Percentiles rank a stretch among this genome's conserved stretches.
Evolutionary conservation across 2,329 filamentous ascomycete species (phyloP).

Genomic region (Aspergillus proliferans): DNA sequence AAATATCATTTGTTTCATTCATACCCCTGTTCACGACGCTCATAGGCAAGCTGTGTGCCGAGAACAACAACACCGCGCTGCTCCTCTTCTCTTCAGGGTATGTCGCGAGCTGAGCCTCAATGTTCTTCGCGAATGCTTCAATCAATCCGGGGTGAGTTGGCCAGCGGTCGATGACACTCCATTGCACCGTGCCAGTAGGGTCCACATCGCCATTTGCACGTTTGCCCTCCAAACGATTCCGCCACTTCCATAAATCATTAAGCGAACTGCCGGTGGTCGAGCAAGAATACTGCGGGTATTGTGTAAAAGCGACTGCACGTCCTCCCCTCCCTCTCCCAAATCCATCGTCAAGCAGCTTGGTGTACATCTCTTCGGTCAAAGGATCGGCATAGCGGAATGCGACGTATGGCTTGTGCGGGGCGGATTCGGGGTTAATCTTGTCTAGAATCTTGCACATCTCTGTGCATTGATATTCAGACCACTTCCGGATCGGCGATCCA

Average conservation of each 20-base stretch:
- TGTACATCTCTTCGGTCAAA: constrained; percentile 90
- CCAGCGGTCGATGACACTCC: constrained; percentile 98
- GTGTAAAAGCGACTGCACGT: constrained; percentile 90
- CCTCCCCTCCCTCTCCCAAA: constrained; percentile 88
- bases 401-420: constrained; percentile 94
- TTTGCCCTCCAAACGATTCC: constrained; percentile 75
- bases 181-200: constrained; percentile 67
- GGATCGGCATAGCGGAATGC: constrained; percentile 94
- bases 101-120: constrained; percentile 73
- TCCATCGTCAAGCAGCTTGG: constrained; percentile 73
- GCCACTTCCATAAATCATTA: constrained; percentile 98
- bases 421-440: constrained; percentile 81
- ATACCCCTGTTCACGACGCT: constrained; percentile 85
- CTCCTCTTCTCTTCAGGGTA: constrained; percentile 77
- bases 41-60: constrained; percentile 95
- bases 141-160: constrained; percentile 84
- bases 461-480: constrained; percentile 87
- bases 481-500: constrained; percentile 95
- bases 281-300: constrained; percentile 98
- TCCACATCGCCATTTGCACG: constrained; percentile 47
- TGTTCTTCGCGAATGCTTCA: constrained; percentile 86
- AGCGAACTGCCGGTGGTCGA: constrained; percentile 93
- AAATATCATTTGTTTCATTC: constrained; percentile 8
- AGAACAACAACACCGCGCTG: constrained; percentile 82
- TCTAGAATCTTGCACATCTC: constrained; percentile 99